phyloP scores from a whole-genome alignment of 805 yeast species.

The Schizosaccharomyces cryophilus region DNA sequence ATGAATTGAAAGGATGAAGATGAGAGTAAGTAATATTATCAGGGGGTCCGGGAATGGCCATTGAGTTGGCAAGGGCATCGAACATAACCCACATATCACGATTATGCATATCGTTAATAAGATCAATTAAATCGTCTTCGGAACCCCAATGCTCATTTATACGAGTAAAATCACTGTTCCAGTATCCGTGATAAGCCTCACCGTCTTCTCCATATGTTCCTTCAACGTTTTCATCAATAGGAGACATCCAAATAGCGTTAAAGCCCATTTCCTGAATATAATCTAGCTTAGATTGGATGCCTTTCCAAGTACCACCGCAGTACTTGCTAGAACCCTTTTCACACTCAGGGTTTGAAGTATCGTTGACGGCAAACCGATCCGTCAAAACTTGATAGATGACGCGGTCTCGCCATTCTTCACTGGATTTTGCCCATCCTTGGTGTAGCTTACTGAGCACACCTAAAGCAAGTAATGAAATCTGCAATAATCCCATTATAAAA shows the following conservation, averaged over 20 bases:
- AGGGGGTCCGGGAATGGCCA: neutral
- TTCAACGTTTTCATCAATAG: conserved; percentile 3
- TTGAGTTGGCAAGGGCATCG: conserved; percentile 3
- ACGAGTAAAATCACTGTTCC: neutral
- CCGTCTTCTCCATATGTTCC: conserved; percentile 2
- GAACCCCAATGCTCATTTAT: conserved; percentile 1
- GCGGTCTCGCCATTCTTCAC: neutral
- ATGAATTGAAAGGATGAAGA: conserved; percentile 2
- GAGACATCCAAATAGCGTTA: conserved; percentile 5
- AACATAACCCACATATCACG: conserved; percentile 5
- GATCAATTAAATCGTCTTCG: conserved; percentile 2
- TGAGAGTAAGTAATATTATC: neutral
- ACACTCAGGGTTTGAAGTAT: neutral
- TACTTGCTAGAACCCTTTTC: neutral
- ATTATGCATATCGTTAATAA: conserved; percentile 1
- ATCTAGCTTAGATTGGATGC: conserved; percentile 3
- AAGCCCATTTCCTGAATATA: conserved; percentile 5
- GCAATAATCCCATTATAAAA: too few species aligned
- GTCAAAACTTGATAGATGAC: conserved; percentile 3
- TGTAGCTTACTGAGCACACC: too few species aligned
- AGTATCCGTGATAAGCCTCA: conserved; percentile 3
- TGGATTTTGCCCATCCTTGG: neutral
- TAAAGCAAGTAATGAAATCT: too few species aligned
- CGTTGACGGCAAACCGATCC: conserved; percentile 4
- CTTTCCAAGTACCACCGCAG: conserved; percentile 6